Base-by-base conservation (phyloP, 192 early-diverging fungal species). In the Backusella parvicylindrica region DNA sequence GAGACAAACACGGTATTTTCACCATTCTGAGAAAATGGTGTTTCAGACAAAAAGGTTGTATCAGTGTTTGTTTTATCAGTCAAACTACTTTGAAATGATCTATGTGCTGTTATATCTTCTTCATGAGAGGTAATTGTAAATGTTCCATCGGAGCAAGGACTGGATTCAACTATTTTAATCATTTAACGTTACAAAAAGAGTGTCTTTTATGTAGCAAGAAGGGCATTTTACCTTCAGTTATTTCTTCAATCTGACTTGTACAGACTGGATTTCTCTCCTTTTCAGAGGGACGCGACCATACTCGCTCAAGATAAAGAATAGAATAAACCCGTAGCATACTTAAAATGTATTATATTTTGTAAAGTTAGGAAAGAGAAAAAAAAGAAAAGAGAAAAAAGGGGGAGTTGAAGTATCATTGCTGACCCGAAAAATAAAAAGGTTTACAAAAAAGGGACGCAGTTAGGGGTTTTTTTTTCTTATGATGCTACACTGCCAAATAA, bases 291-390 rank as follows among this genome's bases (percentile, higher is more conserved):
- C 53, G 47, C 16, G 71, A 37, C 71, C 71, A 72, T n/a, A 72
- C 36, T 60, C 64, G 53, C 6, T 72, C 47, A 37, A 72, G 71
- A 26, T 72, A 72, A 5, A 72, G 31, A 28, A 72, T 72, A 37
- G 49, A 72, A 13, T 33, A 72, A 8, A 72, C 71, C 33, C 71
- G 71, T 15, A 72, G 23, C 71, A 72, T 72, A n/a, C n/a, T 60
- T 12, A 21, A 60, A 28, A 28, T 3, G 23, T 60, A 28, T 60
- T 60, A 47, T 47, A 47, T 60, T 23, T 70, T 71, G 28, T 31
- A 50, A 53, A 71, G 41, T n/a, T 60, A 70, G 28, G 12, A 40
- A 23, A 68, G 5, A 16, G 1, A 16, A 71, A 72, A 15, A 72
- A 53, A 71, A 13, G 4, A 28, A 71, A 53, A 56, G 32, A 23